Base-by-base conservation (phyloP, 2,329 filamentous ascomycete species). In the Polytolypa hystricis region DNA sequence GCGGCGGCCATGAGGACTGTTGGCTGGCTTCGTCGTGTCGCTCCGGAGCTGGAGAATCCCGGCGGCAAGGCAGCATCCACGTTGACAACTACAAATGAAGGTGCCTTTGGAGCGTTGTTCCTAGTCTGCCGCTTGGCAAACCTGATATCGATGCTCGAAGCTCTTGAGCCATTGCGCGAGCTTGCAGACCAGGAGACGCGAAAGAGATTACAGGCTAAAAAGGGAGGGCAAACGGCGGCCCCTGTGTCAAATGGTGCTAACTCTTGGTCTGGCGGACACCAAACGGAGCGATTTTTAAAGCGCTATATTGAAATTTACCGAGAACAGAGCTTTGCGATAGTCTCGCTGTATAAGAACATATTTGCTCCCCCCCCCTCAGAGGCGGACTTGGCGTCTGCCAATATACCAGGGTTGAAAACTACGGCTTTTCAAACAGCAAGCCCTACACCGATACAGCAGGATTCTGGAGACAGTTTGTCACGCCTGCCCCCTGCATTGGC, bases 221-320 rank as follows among this genome's bases (percentile, higher is more conserved):
- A 41, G 26, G 42, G 35, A n/a, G n/a, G n/a, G n/a, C n/a, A n/a
- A n/a, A n/a, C n/a, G n/a, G n/a, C n/a, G n/a, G n/a, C n/a, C n/a
- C n/a, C n/a, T n/a, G 33, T 41, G 9, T 12, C 42, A 3, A 43
- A 40, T 28, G 42, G 19, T 19, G 21, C 36, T 8, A 44, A 43
- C 19, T 42, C 50, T 2, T 62, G 58, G 60, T 56, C 57, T 1
- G 53, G 76, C 1, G 89, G 89, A 0, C 86, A 93, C 52, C 91
- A 96, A 57, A 95, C 87, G 1, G 91, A 96, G 58, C 74, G 86
- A 35, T 98, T 86, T 51, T 65, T 98, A 29, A 98, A 96, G 59
- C 75, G 87, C 32, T 98, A 93, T 59, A 84, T 98, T 50, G 91
- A 98, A 56, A 86, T 98, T 18, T 96, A 96, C 57, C 81, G 91